Percentiles rank a stretch among this genome's conserved stretches.
Evolutionary conservation across 495 filamentous ascomycete genomes (phyloP).

Genomic region (Aspergillus carlsbadensis): DNA sequence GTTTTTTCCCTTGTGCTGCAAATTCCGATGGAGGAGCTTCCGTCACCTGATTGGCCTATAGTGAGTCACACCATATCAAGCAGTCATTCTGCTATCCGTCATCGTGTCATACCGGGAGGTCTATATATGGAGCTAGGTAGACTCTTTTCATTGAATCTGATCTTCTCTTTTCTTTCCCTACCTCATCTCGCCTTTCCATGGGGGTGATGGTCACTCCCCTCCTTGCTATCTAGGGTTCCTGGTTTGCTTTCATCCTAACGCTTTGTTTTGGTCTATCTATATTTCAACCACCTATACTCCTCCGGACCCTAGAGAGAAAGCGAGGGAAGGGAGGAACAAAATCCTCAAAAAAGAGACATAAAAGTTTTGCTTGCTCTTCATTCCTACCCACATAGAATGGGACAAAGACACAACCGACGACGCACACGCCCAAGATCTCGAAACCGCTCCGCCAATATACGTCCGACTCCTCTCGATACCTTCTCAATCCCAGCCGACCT

Average conservation of each 20-base stretch:
- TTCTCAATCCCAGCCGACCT: constrained; percentile 7
- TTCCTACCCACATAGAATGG: constrained; percentile 33
- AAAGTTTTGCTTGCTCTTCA: constrained; percentile 11
- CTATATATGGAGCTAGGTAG: constrained; percentile 16
- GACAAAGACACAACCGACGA: constrained; percentile 50
- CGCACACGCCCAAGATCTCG: constrained; percentile 45
- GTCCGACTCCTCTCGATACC: constrained; percentile 9
- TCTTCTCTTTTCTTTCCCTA: constrained; percentile 22
- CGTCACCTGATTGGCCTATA: constrained; percentile 19
- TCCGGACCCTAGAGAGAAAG: neutral
- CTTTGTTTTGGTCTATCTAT: constrained; percentile 11
- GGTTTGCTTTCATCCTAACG: neutral
- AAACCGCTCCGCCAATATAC: constrained; percentile 25
- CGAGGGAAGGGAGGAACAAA: neutral
- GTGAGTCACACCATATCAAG: constrained; percentile 30
- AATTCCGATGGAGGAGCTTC: constrained; percentile 6
- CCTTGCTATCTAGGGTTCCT: constrained; percentile 13
- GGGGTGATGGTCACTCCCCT: constrained; percentile 48
- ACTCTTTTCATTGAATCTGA: constrained; percentile 2
- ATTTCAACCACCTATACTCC: constrained; percentile 4
- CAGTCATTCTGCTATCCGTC: constrained; percentile 14
- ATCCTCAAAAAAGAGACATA: constrained; percentile 6
- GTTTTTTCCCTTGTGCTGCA: constrained; percentile 2
- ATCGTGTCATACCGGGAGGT: constrained; percentile 3
- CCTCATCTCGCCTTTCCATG: constrained; percentile 45